Base-by-base conservation (phyloP, 306 rosid species). In the Cucumis melo region DNA sequence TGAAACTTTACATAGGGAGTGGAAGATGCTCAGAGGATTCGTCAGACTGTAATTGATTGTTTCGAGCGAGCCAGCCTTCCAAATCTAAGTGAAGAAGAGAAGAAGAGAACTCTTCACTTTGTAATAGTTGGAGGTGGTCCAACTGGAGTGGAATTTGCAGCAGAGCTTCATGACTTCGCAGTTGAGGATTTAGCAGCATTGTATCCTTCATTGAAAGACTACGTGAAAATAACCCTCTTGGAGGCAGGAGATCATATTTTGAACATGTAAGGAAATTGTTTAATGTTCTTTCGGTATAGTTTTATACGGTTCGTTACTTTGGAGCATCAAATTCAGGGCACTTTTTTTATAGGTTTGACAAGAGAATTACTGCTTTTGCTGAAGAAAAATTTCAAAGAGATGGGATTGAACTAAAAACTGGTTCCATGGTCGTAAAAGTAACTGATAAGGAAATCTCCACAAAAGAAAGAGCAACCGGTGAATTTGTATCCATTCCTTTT, bases 61-160 rank as follows among this genome's bases (percentile, higher is more conserved):
- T 92, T 92, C 23, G 97, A 89, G 79, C 86, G 88, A 78, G 97
- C 97, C 65, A 90, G 85, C 82, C 80, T 92, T 75, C 93, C 96
- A 1, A 81, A 73, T 32, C 13, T 83, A 57, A 90, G 89, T 53
- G 89, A 90, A 68, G 97, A 92, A 78, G 97, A 92, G 86, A 90
- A 74, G 89, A 87, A 83, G 85, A 87, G 87, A 74, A 84, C 85
- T 82, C 91, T 92, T 78, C 96, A 90, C 81, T 92, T 92, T 80
- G 92, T 93, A 65, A 80, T 90, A 21, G 92, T 92, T 82, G 97
- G 97, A 74, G 97, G 97, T 57, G 96, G 97, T 48, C 93, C 97
- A 74, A 89, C 96, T 57, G 96, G 97, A 21, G 97, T 92, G 44
- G 97, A 92, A 78, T 90, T 92, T 85, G 96, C 96, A 53, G 96